Evolutionary conservation across 176 grass and related monocot species (phyloP).

Genomic region (Oryza meyeriana): DNA sequence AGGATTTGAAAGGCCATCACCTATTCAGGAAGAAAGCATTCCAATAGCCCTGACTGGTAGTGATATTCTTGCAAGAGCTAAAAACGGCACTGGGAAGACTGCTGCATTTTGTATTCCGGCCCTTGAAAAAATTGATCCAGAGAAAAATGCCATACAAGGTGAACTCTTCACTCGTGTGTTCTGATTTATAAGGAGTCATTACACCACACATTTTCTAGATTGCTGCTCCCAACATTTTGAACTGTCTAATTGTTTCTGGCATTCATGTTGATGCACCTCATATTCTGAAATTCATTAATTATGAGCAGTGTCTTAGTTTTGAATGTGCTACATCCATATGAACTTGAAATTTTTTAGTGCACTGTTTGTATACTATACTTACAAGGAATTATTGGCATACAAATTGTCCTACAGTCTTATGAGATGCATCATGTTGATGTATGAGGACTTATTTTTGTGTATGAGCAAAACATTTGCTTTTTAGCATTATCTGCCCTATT

Average conservation of each 20-base stretch:
- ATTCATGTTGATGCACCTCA: neutral
- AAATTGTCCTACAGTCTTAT: neutral
- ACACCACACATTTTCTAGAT: neutral
- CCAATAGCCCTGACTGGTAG: slow-evolving; percentile 75
- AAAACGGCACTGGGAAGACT: slow-evolving; percentile 78
- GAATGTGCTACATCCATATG: neutral
- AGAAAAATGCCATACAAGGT: slow-evolving; percentile 61
- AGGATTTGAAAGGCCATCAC: slow-evolving; percentile 76
- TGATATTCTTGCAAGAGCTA: slow-evolving; percentile 74
- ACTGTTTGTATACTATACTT: neutral
- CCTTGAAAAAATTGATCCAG: slow-evolving; percentile 73
- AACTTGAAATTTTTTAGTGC: neutral
- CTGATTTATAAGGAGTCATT: neutral
- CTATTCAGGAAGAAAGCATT: slow-evolving; percentile 85
- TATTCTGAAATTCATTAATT: neutral
- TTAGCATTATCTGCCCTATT: slow-evolving; percentile 7
- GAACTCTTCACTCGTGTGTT: neutral
- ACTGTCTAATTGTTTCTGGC: neutral
- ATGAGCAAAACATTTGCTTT: neutral
- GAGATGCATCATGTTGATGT: no score
- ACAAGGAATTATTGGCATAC: neutral
- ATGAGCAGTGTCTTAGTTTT: neutral
- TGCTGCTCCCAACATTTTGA: neutral
- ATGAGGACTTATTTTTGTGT: neutral
- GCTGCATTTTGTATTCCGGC: slow-evolving; percentile 76